phyloP scores from a whole-genome alignment of 306 rosid species.

The Dryas octopetala region DNA sequence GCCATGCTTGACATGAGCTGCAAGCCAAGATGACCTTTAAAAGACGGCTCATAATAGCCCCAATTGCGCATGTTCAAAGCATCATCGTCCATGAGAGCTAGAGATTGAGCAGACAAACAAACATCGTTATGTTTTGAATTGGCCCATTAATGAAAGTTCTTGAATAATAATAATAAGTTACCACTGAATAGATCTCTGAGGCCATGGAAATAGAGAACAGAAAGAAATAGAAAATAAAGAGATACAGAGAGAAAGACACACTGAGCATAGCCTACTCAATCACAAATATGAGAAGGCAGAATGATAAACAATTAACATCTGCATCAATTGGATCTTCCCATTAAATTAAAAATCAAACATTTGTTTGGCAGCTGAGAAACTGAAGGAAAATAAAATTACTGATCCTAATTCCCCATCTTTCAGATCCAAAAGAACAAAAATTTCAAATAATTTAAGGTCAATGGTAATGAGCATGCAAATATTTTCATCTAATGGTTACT shows the following conservation, averaged over 20 bases:
- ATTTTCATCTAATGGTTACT: not conserved
- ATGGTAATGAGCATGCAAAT: not conserved
- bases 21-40: conserved; percentile 83
- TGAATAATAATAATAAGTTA: not conserved
- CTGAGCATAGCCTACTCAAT: not conserved
- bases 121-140: conserved; percentile 21
- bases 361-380: conserved; percentile 29
- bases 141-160: conserved; percentile 23
- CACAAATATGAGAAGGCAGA: not conserved
- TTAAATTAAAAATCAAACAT: conserved; percentile 5
- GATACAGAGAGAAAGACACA: not conserved
- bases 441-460: conserved; percentile 1
- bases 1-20: conserved; percentile 88
- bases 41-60: conserved; percentile 91
- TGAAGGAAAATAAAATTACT: not conserved
- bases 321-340: conserved; percentile 19
- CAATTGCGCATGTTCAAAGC: conserved; percentile 89
- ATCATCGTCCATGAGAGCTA: conserved; percentile 92
- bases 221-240: not conserved
- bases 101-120: conserved; percentile 35
- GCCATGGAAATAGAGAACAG: conserved; percentile 4
- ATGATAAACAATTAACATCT: not conserved
- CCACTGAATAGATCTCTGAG: not conserved
- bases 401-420: not conserved
- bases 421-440: conserved; percentile 9